These are phyloP conservation scores for Globisporangium lucens DNA, from an alignment of 352 stramenopile genomes.

Conservation along the genomic window DNA sequence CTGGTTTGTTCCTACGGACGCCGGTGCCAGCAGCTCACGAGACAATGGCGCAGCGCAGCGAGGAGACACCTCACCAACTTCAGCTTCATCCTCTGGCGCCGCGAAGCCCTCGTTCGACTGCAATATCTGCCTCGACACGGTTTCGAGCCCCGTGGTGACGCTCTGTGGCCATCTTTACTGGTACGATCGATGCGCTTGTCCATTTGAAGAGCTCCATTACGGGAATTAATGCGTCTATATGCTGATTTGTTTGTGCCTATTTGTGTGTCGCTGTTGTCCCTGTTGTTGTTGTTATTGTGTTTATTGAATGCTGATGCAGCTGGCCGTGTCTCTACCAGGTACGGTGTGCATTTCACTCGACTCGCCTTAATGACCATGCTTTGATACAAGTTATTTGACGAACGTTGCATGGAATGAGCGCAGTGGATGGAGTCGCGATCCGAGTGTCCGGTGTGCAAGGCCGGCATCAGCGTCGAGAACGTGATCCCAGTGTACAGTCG, in stretches of 20 bases:
- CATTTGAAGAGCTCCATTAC: background rate
- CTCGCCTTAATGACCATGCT: background rate
- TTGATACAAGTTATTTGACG: background rate
- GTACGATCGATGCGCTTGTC: slow-evolving; percentile 23
- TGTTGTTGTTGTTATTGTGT: background rate
- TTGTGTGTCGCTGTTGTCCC: slow-evolving; percentile 12
- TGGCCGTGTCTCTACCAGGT: slow-evolving; percentile 87
- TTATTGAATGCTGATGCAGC: slow-evolving; percentile 24
- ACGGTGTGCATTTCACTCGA: background rate
- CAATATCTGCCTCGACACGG: slow-evolving; percentile 89
- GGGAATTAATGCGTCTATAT: background rate
- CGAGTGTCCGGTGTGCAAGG: slow-evolving; percentile 91
- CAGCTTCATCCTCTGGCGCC: background rate
- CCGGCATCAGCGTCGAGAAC: slow-evolving; percentile 86
- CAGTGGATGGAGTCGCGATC: slow-evolving; percentile 78
- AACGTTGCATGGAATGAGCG: background rate
- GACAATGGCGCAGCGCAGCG: background rate
- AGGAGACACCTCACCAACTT: background rate
- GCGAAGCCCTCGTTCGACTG: slow-evolving; percentile 66
- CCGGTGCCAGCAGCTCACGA: background rate
- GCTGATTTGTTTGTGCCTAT: background rate
- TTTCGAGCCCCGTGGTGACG: slow-evolving; percentile 86
- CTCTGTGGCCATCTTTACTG: slow-evolving; percentile 91
- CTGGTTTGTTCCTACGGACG: slow-evolving; percentile 4
- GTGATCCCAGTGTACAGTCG: slow-evolving; percentile 88